phyloP scores from a whole-genome alignment of 495 filamentous ascomycete genomes.

The Hypoxylon rickii region DNA sequence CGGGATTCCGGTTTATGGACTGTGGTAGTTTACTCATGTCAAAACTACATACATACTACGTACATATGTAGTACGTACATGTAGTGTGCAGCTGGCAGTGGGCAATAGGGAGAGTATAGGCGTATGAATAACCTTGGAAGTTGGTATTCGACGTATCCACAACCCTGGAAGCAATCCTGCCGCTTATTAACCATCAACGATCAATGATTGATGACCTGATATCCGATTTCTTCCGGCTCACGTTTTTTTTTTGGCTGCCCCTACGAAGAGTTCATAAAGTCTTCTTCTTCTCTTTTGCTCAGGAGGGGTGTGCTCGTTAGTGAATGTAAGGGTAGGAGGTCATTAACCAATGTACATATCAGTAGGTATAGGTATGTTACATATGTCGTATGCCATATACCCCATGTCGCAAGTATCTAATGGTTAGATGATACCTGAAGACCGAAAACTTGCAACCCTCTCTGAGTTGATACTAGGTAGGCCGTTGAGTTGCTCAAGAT shows the following conservation, averaged over 20 bases:
- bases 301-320: constrained; percentile 1
- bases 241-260: constrained; percentile 18
- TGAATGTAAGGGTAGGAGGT: constrained; percentile 3
- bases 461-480: too few relatives aligned
- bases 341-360: not conserved
- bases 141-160: not conserved
- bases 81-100: not conserved
- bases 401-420: not conserved
- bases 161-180: not conserved
- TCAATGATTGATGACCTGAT: not conserved
- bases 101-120: constrained; percentile 10
- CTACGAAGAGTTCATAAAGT: too few relatives aligned
- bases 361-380: not conserved
- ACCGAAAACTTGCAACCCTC: too few relatives aligned
- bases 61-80: too few relatives aligned
- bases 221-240: constrained; percentile 9
- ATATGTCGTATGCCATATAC: not conserved
- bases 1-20: constrained; percentile 7
- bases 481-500: too few relatives aligned
- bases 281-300: not conserved
- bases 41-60: too few relatives aligned
- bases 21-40: constrained; percentile 21
- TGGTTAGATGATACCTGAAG: too few relatives aligned
- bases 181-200: too few relatives aligned
- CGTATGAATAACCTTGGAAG: constrained; percentile 6